Evolutionary conservation across 164 flowering plant genomes (phyloP).

Genomic region (Echeveria elegans): DNA sequence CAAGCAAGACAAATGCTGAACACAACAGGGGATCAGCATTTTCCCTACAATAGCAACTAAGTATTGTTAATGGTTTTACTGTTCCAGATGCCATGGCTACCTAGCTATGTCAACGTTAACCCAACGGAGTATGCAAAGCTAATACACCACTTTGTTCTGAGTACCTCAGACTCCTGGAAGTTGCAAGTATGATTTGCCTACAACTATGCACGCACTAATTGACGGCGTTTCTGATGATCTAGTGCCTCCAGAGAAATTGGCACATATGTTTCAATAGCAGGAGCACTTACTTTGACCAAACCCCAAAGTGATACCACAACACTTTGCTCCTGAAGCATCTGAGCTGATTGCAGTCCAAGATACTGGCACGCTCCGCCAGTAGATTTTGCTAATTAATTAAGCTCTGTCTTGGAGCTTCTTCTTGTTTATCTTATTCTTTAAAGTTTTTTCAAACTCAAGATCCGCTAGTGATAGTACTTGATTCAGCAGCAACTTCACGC

Average conservation of each 20-base stretch:
- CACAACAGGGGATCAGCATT: too few relatives aligned
- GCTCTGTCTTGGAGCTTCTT: conserved; percentile 20
- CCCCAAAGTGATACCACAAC: neutral
- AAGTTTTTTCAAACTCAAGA: conserved; percentile 22
- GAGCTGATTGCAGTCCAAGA: neutral
- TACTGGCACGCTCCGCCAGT: neutral
- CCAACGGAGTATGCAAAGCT: neutral
- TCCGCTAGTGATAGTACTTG: conserved; percentile 58
- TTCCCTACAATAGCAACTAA: neutral
- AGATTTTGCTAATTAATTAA: neutral
- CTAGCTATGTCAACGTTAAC: neutral
- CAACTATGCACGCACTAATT: neutral
- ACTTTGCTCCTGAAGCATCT: neutral
- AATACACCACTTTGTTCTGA: neutral
- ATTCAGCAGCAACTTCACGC: conserved; percentile 60
- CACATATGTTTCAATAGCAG: neutral
- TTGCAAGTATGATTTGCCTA: too few relatives aligned
- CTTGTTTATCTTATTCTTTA: conserved; percentile 32
- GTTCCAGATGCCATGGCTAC: neutral
- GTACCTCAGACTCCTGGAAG: neutral
- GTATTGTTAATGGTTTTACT: neutral
- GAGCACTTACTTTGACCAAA: neutral
- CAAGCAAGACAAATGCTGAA: neutral
- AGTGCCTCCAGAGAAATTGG: neutral
- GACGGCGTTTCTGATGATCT: neutral